Evolutionary conservation across 257 asterid species (phyloP).

Genomic region (Nicotiana benthamiana): DNA sequence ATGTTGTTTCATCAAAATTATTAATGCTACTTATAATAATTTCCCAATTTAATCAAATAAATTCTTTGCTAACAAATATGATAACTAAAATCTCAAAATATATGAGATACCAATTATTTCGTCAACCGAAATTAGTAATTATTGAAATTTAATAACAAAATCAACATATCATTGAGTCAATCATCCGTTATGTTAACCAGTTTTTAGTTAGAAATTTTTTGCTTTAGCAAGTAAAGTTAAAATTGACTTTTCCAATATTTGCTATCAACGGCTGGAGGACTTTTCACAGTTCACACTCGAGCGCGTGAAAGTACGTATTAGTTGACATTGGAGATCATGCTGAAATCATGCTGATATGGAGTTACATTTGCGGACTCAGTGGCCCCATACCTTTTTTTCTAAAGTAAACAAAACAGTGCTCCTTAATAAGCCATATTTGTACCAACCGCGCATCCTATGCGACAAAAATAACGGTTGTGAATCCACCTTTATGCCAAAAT

Average conservation of each 20-base stretch:
- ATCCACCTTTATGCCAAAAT: no score
- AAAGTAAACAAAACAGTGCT: background rate
- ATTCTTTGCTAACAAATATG: no score
- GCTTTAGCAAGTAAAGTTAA: background rate
- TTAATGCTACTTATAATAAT: no score
- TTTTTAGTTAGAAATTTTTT: background rate
- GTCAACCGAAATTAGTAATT: no score
- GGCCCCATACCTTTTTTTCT: background rate
- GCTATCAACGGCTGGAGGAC: background rate
- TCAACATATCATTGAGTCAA: no score
- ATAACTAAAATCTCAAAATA: no score
- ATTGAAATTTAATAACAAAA: no score
- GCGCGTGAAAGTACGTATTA: background rate
- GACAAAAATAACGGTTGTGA: background rate
- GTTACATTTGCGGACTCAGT: background rate
- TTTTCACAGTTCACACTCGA: background rate
- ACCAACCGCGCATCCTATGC: background rate
- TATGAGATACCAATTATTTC: no score
- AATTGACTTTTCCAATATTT: background rate
- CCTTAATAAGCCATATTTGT: background rate
- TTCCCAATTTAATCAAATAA: no score
- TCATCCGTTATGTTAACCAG: no score
- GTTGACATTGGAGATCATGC: background rate
- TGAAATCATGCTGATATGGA: background rate
- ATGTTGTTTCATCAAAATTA: no score